phyloP scores from a whole-genome alignment of 192 early-diverging fungal species.

The Coemansia biformis region DNA sequence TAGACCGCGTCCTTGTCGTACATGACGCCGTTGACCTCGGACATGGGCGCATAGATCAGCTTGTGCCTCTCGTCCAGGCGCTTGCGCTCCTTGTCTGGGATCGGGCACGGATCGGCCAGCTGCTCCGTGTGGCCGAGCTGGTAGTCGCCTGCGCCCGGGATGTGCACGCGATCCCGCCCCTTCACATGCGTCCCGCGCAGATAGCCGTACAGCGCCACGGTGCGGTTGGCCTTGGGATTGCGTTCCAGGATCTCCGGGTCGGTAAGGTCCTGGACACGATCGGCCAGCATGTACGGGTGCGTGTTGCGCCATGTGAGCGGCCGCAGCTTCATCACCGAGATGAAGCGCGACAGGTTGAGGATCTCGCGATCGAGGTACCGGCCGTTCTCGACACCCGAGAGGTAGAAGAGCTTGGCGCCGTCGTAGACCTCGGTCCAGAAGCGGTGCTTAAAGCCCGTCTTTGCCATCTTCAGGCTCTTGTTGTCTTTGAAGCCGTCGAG shows the following conservation, averaged over 20 bases:
- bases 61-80: constrained; percentile 89
- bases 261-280: constrained; percentile 95
- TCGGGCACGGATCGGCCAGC: constrained; percentile 92
- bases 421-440: constrained; percentile 99
- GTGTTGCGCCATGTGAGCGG: constrained; percentile 95
- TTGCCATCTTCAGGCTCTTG: constrained; percentile 80
- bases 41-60: constrained; percentile 97
- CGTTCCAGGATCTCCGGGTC: constrained; percentile 76
- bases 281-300: constrained; percentile 96
- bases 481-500: constrained; percentile 93
- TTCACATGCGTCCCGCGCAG: constrained; percentile 93
- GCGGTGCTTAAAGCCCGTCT: constrained; percentile 94
- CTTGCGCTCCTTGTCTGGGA: constrained; percentile 89
- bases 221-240: constrained; percentile 85
- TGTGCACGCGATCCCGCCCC: constrained; percentile 79
- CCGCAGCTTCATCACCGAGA: constrained; percentile 98
- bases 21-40: constrained; percentile 95
- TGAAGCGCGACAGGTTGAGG: constrained; percentile 90
- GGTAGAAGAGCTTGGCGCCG: constrained; percentile 97
- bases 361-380: constrained; percentile 91
- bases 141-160: constrained; percentile 92
- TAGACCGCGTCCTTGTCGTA: constrained; percentile 99
- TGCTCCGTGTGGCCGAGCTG: constrained; percentile 67
- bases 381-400: constrained; percentile 94
- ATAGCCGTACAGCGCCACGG: constrained; percentile 92